phyloP scores from a whole-genome alignment of 345 rosid species.

The Pseudoturritis turrita region DNA sequence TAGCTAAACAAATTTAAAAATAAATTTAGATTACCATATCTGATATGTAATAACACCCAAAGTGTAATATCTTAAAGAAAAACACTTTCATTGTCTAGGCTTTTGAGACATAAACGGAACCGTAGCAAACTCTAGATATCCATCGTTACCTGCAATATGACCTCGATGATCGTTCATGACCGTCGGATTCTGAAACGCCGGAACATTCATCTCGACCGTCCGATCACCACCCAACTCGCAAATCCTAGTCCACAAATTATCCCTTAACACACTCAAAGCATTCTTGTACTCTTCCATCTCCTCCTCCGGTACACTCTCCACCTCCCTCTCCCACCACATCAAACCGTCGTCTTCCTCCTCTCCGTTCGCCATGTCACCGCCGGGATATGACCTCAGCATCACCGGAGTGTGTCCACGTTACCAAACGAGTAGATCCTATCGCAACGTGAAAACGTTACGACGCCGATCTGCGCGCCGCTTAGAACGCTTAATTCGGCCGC shows the following conservation, averaged over 20 bases:
- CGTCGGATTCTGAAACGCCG: neutral
- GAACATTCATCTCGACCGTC: slow-evolving; percentile 11
- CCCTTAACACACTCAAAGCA: slow-evolving; percentile 12
- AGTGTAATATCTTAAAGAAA: neutral
- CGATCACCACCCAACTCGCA: slow-evolving; percentile 8
- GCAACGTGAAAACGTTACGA: slow-evolving; percentile 27
- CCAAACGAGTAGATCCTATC: slow-evolving; percentile 29
- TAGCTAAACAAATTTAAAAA: no score
- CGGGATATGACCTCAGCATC: slow-evolving; percentile 4
- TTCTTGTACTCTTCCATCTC: slow-evolving; percentile 25
- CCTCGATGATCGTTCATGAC: slow-evolving; percentile 5
- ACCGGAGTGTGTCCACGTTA: slow-evolving; percentile 22
- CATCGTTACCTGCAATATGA: slow-evolving; percentile 8
- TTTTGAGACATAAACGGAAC: neutral
- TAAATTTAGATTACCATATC: neutral
- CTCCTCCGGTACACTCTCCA: slow-evolving; percentile 28
- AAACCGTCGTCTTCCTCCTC: slow-evolving; percentile 3
- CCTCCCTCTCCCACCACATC: slow-evolving; percentile 33
- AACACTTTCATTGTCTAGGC: slow-evolving; percentile 1
- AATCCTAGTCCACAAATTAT: slow-evolving; percentile 15
- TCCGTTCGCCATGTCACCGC: neutral
- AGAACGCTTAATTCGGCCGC: slow-evolving; percentile 32
- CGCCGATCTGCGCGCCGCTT: slow-evolving; percentile 27
- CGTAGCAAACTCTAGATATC: neutral
- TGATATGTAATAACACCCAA: neutral